Conservation (phyloP, 1,139 yeast genomes). For the Yamadazyma conglobata region DNA sequence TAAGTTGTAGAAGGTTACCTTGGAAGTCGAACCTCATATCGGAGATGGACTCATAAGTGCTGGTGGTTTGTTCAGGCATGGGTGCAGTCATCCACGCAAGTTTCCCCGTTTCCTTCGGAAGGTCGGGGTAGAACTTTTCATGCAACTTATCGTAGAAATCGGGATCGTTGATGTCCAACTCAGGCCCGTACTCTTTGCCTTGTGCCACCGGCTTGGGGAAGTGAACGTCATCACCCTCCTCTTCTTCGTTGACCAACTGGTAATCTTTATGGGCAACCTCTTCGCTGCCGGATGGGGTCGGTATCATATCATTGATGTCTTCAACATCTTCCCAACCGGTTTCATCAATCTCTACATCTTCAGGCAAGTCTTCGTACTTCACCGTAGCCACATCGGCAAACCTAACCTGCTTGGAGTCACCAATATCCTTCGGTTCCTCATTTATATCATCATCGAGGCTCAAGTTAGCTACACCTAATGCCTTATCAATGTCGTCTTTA, state of each 20-base stretch:
- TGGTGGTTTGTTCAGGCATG: constrained; percentile 40
- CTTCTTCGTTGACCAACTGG: constrained; percentile 34
- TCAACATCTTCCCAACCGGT: constrained; percentile 43
- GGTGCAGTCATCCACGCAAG: constrained; percentile 88
- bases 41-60: constrained; percentile 57
- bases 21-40: constrained; percentile 84
- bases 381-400: constrained; percentile 42
- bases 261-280: constrained; percentile 40
- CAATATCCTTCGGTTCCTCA: background rate
- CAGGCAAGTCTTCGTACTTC: constrained; percentile 32
- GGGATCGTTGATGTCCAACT: constrained; percentile 67
- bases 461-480: constrained; percentile 28
- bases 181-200: constrained; percentile 19
- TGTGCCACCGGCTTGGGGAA: constrained; percentile 51
- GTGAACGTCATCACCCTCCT: constrained; percentile 44
- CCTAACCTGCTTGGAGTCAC: constrained; percentile 25
- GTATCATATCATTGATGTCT: constrained; percentile 30
- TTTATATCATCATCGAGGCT: constrained; percentile 10
- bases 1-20: constrained; percentile 63
- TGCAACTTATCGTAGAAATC: constrained; percentile 75
- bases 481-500: constrained; percentile 35
- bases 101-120: constrained; percentile 78
- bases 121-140: constrained; percentile 82
- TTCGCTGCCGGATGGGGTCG: constrained; percentile 15
- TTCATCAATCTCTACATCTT: constrained; percentile 27